Evolutionary conservation across 116 monocot genomes (phyloP).

Genomic region (Papilionanthe hybrid): DNA sequence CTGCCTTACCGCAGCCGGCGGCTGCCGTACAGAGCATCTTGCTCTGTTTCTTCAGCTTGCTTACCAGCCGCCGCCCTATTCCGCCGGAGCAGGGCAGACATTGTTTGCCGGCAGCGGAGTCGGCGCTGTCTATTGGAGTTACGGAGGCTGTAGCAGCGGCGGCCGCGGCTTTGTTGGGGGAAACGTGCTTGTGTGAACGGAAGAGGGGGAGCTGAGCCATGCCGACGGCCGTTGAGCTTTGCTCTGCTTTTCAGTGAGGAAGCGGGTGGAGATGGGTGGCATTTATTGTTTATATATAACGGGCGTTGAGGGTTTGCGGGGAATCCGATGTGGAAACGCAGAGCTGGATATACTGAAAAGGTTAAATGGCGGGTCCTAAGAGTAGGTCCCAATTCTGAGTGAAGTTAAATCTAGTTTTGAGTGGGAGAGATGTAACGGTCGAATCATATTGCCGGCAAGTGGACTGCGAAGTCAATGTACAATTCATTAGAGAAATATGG

Average conservation of each 20-base stretch:
- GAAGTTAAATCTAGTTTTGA: background rate
- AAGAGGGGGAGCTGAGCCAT: slow-evolving; percentile 2
- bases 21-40: slow-evolving; percentile 30
- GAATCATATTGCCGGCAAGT: background rate
- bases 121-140: background rate
- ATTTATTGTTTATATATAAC: background rate
- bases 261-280: background rate
- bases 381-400: too few relatives aligned
- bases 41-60: slow-evolving; percentile 49
- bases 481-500: too few relatives aligned
- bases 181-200: slow-evolving; percentile 7
- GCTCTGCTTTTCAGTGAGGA: background rate
- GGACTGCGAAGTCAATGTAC: background rate
- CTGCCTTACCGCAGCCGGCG: background rate
- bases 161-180: background rate
- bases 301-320: background rate
- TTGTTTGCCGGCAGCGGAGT: background rate
- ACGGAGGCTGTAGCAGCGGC: background rate
- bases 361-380: too few relatives aligned
- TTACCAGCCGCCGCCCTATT: slow-evolving; percentile 24
- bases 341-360: background rate
- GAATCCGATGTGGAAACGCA: background rate
- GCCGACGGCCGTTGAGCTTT: too few relatives aligned
- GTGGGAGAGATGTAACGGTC: background rate
- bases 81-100: slow-evolving; percentile 16